Base-by-base conservation (phyloP, 768 basidiomycete genomes). In the Mrakia frigida region DNA sequence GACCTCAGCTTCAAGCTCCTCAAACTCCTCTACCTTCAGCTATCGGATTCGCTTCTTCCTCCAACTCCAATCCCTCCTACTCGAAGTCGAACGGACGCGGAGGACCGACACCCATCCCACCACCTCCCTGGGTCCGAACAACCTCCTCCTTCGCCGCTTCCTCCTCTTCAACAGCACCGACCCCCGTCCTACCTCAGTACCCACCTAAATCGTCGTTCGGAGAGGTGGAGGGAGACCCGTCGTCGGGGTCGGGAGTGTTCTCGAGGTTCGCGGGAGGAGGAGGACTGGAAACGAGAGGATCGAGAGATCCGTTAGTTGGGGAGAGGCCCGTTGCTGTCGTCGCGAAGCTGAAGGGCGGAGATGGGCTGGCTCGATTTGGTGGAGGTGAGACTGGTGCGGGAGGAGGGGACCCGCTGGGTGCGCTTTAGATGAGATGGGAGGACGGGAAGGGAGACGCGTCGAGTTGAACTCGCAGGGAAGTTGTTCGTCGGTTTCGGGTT, bases 71-170 rank as follows among this genome's bases (percentile, higher is more conserved):
- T 16, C 7, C 16, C 14, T 31, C 63, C 31, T 35, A 23, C 59
- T n/a, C 59, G n/a, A 60, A 23, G n/a, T n/a, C 59, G n/a, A 60
- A 33, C 59, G 59, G 59, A 31, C 16, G 31, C 33, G 11, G 11
- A 33, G 35, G 31, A n/a, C 4, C 35, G 10, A 68, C 43, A 11
- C 35, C 65, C 18, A 23, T n/a, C 37, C 65, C 39, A 10, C 65
- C 65, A 6, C 65, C 65, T 13, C 65, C 65, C 7, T 68, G 65
- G 65, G 37, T 68, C 23, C 35, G 65, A 39, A 68, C 65, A 25
- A 35, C 65, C 10, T 39, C 35, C 7, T 68, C 65, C 35, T 68
- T 68, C 65, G 65, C 35, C 31, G 9, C 9, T 13, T 25, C 56
- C 6, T 25, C 56, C 23, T 56, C 56, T 7, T 56, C 56, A 25